Base-by-base conservation (phyloP, 2,329 filamentous ascomycete genomes). In the Tolypocladium amazonense region DNA sequence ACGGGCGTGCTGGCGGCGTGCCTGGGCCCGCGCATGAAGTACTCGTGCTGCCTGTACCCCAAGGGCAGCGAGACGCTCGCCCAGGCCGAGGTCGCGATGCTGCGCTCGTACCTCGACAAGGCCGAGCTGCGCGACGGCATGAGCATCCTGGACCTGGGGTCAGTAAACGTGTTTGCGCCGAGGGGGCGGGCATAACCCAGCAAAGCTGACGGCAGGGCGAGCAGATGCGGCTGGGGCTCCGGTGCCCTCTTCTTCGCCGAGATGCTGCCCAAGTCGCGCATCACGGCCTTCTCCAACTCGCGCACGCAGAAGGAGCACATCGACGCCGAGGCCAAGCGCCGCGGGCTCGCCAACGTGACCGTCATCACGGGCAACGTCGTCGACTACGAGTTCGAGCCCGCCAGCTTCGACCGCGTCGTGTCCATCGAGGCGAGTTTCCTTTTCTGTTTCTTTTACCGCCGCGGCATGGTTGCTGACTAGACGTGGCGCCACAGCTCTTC, bases 21-120 rank as follows among this genome's bases (percentile, higher is more conserved):
- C 70, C 73, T 90, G 15, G 87, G 87, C 0, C 84, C 85, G 4
- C 75, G 86, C 59, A 89, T 89, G 85, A 89, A 89, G 77, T 90
- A 89, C 70, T 86, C 81, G n/a, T 80, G 77, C 63, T 87, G 83
- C 69, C 74, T 88, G 67, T 89, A 89, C 70, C 81, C 82, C 4
- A 81, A 80, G 62, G 85, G 84, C 20, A 74, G 75, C 61, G 82
- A 86, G 73, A 86, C 80, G n/a, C 72, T 89, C 58, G 86, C 76
- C 2, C 77, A 88, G 70, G 86, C 86, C 2, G 87, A 89, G 72
- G 77, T 83, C 54, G 81, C 79, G 4, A 89, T 89, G 87, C 71
- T 89, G 68, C 76, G 78, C 65, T 73, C 75, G 33, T 89, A 89
- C 70, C 76, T 88, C 1, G 76, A 83, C 64, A 82, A 82, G 67